Base-by-base conservation (phyloP, 805 yeast species). In the Kuraishia capsulata region DNA sequence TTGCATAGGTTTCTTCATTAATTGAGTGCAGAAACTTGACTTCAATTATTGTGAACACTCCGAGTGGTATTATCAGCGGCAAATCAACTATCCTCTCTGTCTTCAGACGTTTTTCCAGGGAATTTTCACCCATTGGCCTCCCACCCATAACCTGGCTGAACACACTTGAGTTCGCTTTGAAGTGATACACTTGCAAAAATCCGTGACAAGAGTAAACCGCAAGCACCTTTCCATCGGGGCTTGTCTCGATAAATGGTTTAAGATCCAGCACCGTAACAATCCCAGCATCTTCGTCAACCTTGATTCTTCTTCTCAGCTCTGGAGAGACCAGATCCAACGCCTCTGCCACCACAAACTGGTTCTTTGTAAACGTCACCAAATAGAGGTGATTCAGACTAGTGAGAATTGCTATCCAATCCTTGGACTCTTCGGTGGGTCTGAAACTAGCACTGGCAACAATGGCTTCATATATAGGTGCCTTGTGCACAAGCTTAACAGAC, bases 311-410 rank as follows among this genome's bases (percentile, higher is more conserved):
- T 6, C 6, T 13, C 31, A 13, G 5, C 13, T 28, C 14, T 5
- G 17, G 13, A 13, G 14, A 13, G 17, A 28, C 31, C 6, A 28
- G 31, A 13, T 28, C 31, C 31, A 28, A 6, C 8, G 14, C 8
- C 18, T 33, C 36, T 14, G 26, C 25, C n/a, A 33, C 36, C 17
- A 33, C 19, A 18, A 33, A 33, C 17, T 18, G 14, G 9, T 9
- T 6, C 8, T 18, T 28, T 3, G 35, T 17, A 20, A 33, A 33
- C 4, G 36, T 19, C 16, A 33, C 13, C 11, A 33, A 20, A 18
- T 24, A 33, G 14, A 33, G 26, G 16, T 13, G 36, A 20, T 33
- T 33, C 25, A 16, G 26, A 16, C 21, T 24, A 13, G 36, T 33
- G 14, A 33, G 28, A 10, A 21, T 11, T 9, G 21, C 36, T 6